A percentile compares a stretch with the other conserved stretches of the same genome.
Evolutionary conservation across 176 grass and related monocot genomes (phyloP).

Genomic region (bread wheat (Triticum aestivum)): DNA sequence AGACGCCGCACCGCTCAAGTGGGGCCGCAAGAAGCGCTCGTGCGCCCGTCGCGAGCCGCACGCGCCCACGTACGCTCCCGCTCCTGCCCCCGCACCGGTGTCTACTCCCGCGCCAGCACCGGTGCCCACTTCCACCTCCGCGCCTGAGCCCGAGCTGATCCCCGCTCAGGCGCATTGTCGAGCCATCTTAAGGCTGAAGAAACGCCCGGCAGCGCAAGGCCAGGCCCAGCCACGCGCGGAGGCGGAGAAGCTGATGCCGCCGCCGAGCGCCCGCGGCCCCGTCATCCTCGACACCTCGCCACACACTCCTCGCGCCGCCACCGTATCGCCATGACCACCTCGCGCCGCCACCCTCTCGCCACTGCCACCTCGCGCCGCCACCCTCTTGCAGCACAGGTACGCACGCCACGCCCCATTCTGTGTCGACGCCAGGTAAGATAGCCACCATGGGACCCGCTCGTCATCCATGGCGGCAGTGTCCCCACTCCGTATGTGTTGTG

Average conservation of each 20-base stretch:
- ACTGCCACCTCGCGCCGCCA: slow-evolving; percentile 1
- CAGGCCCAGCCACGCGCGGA: background rate
- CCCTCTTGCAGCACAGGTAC: slow-evolving; percentile 41
- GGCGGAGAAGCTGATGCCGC: slow-evolving; percentile 65
- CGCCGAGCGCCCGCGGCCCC: slow-evolving; percentile 42
- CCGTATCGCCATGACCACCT: background rate
- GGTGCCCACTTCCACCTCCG: slow-evolving; percentile 8
- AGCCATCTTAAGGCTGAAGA: slow-evolving; percentile 29
- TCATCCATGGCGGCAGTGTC: background rate
- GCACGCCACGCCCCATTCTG: background rate
- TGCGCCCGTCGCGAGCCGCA: slow-evolving; percentile 51
- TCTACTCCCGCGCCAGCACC: background rate
- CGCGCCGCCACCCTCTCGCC: slow-evolving; percentile 1
- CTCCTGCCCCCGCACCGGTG: background rate
- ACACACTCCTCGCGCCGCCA: slow-evolving; percentile 1
- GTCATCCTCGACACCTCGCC: slow-evolving; percentile 34
- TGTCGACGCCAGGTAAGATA: background rate
- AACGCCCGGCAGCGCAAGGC: background rate
- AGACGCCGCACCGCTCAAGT: slow-evolving; percentile 50
- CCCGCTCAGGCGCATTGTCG: slow-evolving; percentile 33
- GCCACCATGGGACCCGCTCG: background rate
- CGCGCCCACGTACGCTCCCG: background rate
- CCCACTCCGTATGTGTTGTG: too few species aligned
- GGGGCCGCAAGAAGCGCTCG: slow-evolving; percentile 73
- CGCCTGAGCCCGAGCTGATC: background rate